Evolutionary conservation across 1,284 basidiomycete species (phyloP).

Genomic region (Cryptococcus sp.): DNA sequence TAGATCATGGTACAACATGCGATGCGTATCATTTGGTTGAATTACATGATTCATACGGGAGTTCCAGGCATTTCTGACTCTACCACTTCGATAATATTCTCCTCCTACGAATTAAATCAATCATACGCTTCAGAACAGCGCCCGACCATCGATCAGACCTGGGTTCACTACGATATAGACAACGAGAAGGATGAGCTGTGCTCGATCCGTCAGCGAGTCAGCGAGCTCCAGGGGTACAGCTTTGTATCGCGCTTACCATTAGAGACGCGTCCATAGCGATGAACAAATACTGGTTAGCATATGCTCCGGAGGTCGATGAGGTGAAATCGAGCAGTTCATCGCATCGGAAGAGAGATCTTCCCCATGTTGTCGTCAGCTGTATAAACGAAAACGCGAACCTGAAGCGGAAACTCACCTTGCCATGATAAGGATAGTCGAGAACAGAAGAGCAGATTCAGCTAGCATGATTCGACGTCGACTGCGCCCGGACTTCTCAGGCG

Average conservation of each 20-base stretch:
- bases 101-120: too few species aligned
- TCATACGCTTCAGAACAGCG: not conserved
- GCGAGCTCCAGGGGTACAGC: not conserved
- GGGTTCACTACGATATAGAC: slow-evolving; percentile 3
- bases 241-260: not conserved
- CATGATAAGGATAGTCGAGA: slow-evolving; percentile 3
- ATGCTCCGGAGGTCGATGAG: not conserved
- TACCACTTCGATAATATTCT: too few species aligned
- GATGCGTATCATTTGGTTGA: too few species aligned
- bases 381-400: too few species aligned
- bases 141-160: slow-evolving; percentile 2
- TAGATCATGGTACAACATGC: too few species aligned
- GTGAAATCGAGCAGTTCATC: slow-evolving; percentile 5
- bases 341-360: slow-evolving; percentile 4
- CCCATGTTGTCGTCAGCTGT: not conserved
- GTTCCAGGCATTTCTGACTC: too few species aligned
- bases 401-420: slow-evolving; percentile 4
- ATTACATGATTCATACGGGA: too few species aligned
- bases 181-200: slow-evolving; percentile 3
- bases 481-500: too few species aligned
- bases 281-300: slow-evolving; percentile 8
- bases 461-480: not conserved
- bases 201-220: not conserved
- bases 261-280: slow-evolving; percentile 1
- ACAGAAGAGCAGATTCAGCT: not conserved